A percentile compares a stretch with the other conserved stretches of the same genome.
These are phyloP conservation scores for Aspergillus sp. DNA, from an alignment of 2,329 filamentous ascomycete species.

Conservation along the genomic window DNA sequence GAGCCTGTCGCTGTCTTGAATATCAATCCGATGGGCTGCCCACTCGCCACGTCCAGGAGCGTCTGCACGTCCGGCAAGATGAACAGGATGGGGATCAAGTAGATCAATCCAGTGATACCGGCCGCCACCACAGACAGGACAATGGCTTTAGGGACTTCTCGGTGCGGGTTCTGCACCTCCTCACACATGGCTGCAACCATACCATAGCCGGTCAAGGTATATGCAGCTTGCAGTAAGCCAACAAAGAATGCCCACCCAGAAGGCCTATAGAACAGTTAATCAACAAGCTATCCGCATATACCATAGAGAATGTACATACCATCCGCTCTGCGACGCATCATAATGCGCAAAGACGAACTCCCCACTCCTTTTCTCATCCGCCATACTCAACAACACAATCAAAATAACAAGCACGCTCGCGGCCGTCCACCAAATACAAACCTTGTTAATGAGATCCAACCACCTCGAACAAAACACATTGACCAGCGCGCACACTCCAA, in stretches of 20 bases:
- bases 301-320: conserved; percentile 44
- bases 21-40: conserved; percentile 74
- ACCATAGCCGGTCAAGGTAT: conserved; percentile 61
- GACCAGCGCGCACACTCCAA: conserved; percentile 65
- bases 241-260: conserved; percentile 74
- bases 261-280: conserved; percentile 48
- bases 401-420: conserved; percentile 71
- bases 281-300: not conserved
- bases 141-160: conserved; percentile 73
- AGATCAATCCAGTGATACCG: conserved; percentile 67
- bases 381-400: conserved; percentile 64
- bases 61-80: conserved; percentile 70
- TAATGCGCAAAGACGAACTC: conserved; percentile 72
- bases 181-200: conserved; percentile 76
- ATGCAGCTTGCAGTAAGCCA: conserved; percentile 66
- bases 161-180: conserved; percentile 70
- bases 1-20: conserved; percentile 79
- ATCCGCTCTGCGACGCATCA: conserved; percentile 68
- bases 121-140: conserved; percentile 70
- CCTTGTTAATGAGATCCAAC: conserved; percentile 71
- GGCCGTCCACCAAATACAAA: conserved; percentile 74
- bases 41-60: conserved; percentile 69
- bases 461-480: conserved; percentile 68
- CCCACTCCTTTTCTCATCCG: conserved; percentile 60
- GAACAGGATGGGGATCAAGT: conserved; percentile 75